Evolutionary conservation across 1,139 yeast genomes (phyloP).

Genomic region (Kodamaea alishanica): DNA sequence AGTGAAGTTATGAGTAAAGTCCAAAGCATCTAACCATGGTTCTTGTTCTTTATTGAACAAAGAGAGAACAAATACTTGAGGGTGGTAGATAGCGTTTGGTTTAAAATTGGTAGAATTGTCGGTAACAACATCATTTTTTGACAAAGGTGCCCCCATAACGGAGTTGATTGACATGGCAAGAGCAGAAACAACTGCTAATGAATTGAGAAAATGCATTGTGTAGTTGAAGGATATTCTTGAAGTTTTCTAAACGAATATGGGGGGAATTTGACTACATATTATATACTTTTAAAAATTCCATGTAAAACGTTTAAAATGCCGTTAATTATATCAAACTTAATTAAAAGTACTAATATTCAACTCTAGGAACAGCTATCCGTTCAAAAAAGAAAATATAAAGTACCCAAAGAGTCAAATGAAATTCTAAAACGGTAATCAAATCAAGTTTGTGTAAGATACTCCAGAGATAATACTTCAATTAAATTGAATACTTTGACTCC

Average conservation of each 20-base stretch:
- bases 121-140: conserved; percentile 18
- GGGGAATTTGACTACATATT: too few species aligned
- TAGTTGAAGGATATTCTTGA: background rate
- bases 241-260: background rate
- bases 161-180: conserved; percentile 12
- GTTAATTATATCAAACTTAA: too few species aligned
- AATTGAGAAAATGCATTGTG: background rate
- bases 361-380: too few species aligned
- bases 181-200: conserved; percentile 9
- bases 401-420: too few species aligned
- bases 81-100: conserved; percentile 43
- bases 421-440: too few species aligned
- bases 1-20: conserved; percentile 42
- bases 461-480: too few species aligned
- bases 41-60: conserved; percentile 55
- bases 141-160: conserved; percentile 20
- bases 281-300: too few species aligned
- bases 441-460: too few species aligned
- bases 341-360: too few species aligned
- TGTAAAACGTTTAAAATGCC: too few species aligned
- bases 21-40: conserved; percentile 49
- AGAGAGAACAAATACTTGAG: conserved; percentile 53
- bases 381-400: too few species aligned
- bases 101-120: conserved; percentile 22
- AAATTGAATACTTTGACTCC: too few species aligned